Evolutionary conservation across 1,284 basidiomycete species (phyloP).

Genomic region (Vanrija pseudolonga): DNA sequence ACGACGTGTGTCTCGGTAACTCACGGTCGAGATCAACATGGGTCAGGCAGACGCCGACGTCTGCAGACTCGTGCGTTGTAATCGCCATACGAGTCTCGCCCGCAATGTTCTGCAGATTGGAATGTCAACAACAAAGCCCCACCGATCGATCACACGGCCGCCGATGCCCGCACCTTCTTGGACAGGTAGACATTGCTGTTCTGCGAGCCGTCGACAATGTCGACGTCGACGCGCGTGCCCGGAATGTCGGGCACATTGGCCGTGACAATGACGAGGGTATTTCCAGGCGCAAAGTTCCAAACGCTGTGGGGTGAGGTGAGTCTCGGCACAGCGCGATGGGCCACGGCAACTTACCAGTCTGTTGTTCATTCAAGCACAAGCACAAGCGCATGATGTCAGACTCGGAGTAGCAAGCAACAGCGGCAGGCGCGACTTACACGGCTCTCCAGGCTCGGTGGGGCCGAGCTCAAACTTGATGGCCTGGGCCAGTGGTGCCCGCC

Average conservation of each 20-base stretch:
- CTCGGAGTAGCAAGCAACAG: background rate
- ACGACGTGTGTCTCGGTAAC: constrained; percentile 46
- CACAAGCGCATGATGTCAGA: background rate
- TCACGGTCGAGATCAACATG: constrained; percentile 70
- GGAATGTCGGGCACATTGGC: constrained; percentile 74
- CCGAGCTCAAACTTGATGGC: constrained; percentile 81
- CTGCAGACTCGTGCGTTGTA: constrained; percentile 88
- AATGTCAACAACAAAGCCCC: too few relatives aligned
- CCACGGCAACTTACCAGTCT: constrained; percentile 38
- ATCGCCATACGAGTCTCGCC: constrained; percentile 90
- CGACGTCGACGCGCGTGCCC: constrained; percentile 81
- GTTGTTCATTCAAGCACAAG: constrained; percentile 9
- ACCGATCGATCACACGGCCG: background rate
- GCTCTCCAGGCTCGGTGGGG: constrained; percentile 63
- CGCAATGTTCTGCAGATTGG: constrained; percentile 59
- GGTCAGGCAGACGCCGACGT: constrained; percentile 91
- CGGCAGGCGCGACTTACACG: constrained; percentile 48
- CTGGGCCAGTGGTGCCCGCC: constrained; percentile 16
- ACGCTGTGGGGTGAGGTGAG: constrained; percentile 59
- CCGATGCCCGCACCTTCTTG: constrained; percentile 57
- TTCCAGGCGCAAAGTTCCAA: constrained; percentile 84
- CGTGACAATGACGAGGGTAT: constrained; percentile 88
- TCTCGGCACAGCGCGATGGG: background rate
- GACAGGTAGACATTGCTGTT: constrained; percentile 86
- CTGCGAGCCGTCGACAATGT: constrained; percentile 85